Conservation (phyloP, 2,329 filamentous ascomycete species). For the Calonectria pteridis region DNA sequence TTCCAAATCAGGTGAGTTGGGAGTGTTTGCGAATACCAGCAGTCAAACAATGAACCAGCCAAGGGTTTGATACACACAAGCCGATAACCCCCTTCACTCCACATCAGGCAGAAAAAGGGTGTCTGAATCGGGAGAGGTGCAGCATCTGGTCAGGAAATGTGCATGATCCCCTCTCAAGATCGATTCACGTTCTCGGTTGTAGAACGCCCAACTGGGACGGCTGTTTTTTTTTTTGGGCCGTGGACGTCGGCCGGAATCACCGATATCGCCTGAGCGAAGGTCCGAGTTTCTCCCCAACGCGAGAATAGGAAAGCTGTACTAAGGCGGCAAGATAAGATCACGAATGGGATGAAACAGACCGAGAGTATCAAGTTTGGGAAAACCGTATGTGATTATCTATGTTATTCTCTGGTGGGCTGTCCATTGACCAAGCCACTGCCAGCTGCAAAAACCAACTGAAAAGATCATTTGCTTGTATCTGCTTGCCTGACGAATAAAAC, state of each 20-base stretch:
- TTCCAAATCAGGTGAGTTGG: neutral
- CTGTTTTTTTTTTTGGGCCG: neutral
- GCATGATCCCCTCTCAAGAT: neutral
- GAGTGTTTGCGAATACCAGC: neutral
- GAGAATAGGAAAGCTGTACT: neutral
- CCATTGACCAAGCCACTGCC: constrained; percentile 1
- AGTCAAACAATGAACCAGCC: neutral
- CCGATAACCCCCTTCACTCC: neutral
- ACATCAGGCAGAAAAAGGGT: neutral
- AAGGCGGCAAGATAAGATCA: neutral
- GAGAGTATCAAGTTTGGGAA: neutral
- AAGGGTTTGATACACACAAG: neutral
- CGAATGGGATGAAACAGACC: neutral
- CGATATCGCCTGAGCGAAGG: neutral
- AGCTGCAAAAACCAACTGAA: constrained; percentile 11
- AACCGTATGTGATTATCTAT: constrained; percentile 14
- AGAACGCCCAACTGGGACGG: neutral
- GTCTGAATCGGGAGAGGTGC: neutral
- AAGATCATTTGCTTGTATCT: neutral
- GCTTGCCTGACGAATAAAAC: neutral
- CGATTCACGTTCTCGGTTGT: neutral
- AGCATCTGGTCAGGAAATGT: neutral
- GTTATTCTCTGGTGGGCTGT: neutral
- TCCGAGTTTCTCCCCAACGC: no score
- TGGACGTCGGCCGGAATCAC: neutral